Evolutionary conservation across 768 basidiomycete genomes (phyloP), one percentile per base, ranked within the genome.

Genomic region (Podaxis pistillaris): DNA sequence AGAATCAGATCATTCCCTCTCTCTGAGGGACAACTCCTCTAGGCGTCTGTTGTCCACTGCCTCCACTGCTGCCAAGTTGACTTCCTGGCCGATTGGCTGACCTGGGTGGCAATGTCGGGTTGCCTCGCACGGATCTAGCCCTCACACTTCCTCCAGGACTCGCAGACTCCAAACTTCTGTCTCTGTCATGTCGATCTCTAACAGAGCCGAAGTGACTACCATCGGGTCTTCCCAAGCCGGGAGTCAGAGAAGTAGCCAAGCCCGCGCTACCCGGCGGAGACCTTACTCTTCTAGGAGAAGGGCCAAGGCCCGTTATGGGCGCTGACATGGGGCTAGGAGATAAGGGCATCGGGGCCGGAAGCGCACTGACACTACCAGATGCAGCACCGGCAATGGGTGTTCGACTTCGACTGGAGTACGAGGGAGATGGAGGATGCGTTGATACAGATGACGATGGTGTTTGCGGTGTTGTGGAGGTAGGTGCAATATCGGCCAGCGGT

Each of bases 81-180:
- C 87, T 90, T 12, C 83, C 81, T 1, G 90, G 89, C 9, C 90
- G 78, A 72, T 89, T 85, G 22, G 77, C 76, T 59, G 89, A 90
- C 55, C 90, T 70, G 22, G 73, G 80, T 17, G 90, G 89, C 2
- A 86, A 83, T 22, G 70, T 66, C 24, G 64, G 64, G 22, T 63
- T 65, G 7, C 26, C 54, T 19, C 56, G 58, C 28, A 37, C 41
- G 5, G 68, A 69, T 30, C 70, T 68, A 0, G 83, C 86, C 0
- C 81, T 83, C n/a, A 82, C 82, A 67, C 80, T 80, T 15, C 71
- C 73, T 55, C 73, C 68, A 1, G 75, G 72, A 46, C 75, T 73
- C 67, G 64, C 72, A 22, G 68, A 63, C 0, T 74, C 71, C n/a
- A 68, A 56, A 53, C 70, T 69, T 19, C 66, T 66, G 3, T 63